A percentile compares a stretch with the other conserved stretches of the same genome.
These are phyloP conservation scores for Coniosporium tulheliwenetii DNA, from an alignment of 2,329 filamentous ascomycete genomes.

Conservation along the genomic window DNA sequence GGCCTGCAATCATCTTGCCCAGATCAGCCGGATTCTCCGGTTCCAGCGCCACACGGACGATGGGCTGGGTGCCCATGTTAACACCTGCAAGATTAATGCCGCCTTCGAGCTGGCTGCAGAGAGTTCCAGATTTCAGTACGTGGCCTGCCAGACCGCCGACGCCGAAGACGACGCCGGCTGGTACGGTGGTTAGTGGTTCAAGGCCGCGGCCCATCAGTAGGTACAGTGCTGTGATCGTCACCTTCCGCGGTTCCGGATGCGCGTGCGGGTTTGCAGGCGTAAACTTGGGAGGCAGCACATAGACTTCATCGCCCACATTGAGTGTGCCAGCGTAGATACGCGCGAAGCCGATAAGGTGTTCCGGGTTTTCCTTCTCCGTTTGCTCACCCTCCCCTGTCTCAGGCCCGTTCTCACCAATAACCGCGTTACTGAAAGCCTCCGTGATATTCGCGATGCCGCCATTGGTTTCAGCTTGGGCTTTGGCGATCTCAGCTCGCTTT, in stretches of 20 bases:
- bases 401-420: constrained; percentile 36
- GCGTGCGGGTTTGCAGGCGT: constrained; percentile 62
- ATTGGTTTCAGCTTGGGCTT: constrained; percentile 49
- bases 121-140: constrained; percentile 87
- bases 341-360: constrained; percentile 89
- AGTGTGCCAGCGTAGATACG: constrained; percentile 84
- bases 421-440: constrained; percentile 44
- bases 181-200: constrained; percentile 68
- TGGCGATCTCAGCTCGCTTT: constrained; percentile 79
- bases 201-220: constrained; percentile 89
- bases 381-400: constrained; percentile 21
- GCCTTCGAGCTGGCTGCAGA: constrained; percentile 77
- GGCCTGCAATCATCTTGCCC: constrained; percentile 83
- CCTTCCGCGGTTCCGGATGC: constrained; percentile 59
- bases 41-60: constrained; percentile 91
- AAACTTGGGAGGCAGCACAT: constrained; percentile 87
- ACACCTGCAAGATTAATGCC: constrained; percentile 84
- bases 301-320: constrained; percentile 77
- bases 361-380: constrained; percentile 44
- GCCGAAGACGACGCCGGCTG: constrained; percentile 88
- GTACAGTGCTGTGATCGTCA: constrained; percentile 77
- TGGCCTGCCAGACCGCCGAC: constrained; percentile 85
- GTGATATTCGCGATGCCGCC: constrained; percentile 35
- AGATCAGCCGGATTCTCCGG: constrained; percentile 80
- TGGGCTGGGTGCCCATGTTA: constrained; percentile 65